Evolutionary conservation across 768 basidiomycete genomes (phyloP).

Genomic region (Plicaturopsis crispa): DNA sequence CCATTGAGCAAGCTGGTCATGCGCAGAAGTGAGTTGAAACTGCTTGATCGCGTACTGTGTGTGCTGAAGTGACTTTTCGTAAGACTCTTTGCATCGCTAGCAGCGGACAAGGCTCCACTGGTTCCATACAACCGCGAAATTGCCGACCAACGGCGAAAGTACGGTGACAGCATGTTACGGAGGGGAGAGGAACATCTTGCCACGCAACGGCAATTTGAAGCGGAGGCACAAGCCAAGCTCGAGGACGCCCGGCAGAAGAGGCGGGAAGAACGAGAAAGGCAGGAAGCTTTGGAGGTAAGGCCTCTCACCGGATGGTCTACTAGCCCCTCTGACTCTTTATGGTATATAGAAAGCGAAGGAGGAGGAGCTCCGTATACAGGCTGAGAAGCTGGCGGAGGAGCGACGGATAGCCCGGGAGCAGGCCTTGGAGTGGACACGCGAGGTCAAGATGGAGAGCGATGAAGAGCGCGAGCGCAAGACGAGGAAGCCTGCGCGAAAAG

Average conservation of each 20-base stretch:
- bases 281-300: slow-evolving; percentile 60
- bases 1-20: slow-evolving; percentile 73
- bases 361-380: slow-evolving; percentile 60
- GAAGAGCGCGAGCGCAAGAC: slow-evolving; percentile 68
- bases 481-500: slow-evolving; percentile 47
- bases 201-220: slow-evolving; percentile 65
- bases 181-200: slow-evolving; percentile 75
- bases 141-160: slow-evolving; percentile 84
- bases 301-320: not conserved
- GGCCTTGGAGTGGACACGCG: slow-evolving; percentile 69
- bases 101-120: slow-evolving; percentile 56
- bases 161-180: slow-evolving; percentile 81
- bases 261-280: slow-evolving; percentile 68
- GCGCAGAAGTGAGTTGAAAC: slow-evolving; percentile 66
- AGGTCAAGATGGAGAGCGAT: slow-evolving; percentile 57
- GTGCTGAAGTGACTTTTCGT: slow-evolving; percentile 4
- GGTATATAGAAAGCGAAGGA: slow-evolving; percentile 44
- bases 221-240: slow-evolving; percentile 61
- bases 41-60: not conserved
- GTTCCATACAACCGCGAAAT: slow-evolving; percentile 84
- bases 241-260: slow-evolving; percentile 72
- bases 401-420: slow-evolving; percentile 71
- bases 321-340: slow-evolving; percentile 3
- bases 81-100: slow-evolving; percentile 81
- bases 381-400: slow-evolving; percentile 74